Evolutionary conservation across 768 basidiomycete genomes (phyloP).

Genomic region (Trametes villosa): DNA sequence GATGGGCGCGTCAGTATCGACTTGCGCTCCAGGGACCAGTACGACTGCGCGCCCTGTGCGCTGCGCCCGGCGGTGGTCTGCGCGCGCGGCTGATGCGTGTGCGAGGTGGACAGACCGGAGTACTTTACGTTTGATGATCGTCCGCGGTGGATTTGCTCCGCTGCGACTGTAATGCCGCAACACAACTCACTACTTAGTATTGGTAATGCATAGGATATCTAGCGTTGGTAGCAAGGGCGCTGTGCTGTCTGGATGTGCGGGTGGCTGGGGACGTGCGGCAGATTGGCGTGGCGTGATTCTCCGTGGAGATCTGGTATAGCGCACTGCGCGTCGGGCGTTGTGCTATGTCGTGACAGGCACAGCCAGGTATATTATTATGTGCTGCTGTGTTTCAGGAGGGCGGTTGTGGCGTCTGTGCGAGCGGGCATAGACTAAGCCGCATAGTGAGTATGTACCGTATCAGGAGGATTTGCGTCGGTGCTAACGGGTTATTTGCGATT

Average conservation of each 20-base stretch:
- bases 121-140: conserved; percentile 1
- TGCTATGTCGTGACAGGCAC: neutral
- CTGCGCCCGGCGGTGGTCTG: neutral
- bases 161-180: conserved; percentile 3
- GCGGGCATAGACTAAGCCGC: neutral
- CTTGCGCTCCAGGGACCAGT: no score
- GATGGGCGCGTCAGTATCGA: no score
- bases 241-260: no score
- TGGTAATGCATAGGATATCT: neutral
- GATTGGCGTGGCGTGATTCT: neutral
- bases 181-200: conserved; percentile 8
- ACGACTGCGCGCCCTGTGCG: neutral
- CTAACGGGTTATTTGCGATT: no score
- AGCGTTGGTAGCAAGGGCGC: no score
- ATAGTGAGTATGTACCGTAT: neutral
- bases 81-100: neutral
- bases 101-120: neutral
- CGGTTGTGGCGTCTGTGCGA: neutral
- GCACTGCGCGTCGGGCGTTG: neutral
- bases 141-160: neutral
- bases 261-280: no score
- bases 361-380: no score
- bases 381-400: neutral
- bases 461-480: neutral
- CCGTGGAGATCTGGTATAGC: neutral